Percentiles rank a stretch among this genome's conserved stretches.
These are phyloP conservation scores for Sphaerobolus stellatus DNA, from an alignment of 1,284 basidiomycete species.

Conservation along the genomic window DNA sequence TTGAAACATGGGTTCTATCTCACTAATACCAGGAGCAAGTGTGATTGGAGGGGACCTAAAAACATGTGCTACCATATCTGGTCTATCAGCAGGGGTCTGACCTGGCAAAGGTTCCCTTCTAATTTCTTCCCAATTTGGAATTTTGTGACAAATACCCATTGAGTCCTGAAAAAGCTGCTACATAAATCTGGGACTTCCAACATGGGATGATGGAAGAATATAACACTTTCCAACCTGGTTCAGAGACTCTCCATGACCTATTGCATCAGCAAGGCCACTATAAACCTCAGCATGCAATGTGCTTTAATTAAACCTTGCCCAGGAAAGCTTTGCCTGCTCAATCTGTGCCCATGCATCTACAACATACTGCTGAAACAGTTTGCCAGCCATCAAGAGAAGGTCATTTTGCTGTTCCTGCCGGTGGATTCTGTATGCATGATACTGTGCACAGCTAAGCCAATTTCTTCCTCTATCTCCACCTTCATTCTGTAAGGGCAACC, in stretches of 20 bases:
- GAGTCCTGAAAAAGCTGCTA: conserved; percentile 43
- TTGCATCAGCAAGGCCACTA: conserved; percentile 24
- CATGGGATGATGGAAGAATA: not conserved
- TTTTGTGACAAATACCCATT: too few species aligned
- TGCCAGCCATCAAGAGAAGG: conserved; percentile 36
- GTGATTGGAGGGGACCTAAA: too few species aligned
- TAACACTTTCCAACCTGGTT: conserved; percentile 1
- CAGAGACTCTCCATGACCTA: conserved; percentile 39
- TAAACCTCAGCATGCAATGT: conserved; percentile 38
- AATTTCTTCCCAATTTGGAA: conserved; percentile 53
- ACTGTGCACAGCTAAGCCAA: too few species aligned
- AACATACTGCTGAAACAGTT: conserved; percentile 11
- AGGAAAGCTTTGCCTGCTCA: conserved; percentile 28
- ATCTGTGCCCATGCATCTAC: conserved; percentile 28
- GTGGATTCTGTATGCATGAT: conserved; percentile 37
- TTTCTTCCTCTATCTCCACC: too few species aligned
- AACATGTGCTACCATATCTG: conserved; percentile 45
- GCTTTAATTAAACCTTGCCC: conserved; percentile 35
- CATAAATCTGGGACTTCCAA: conserved; percentile 41
- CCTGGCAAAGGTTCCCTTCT: conserved; percentile 35
- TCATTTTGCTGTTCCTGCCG: conserved; percentile 24
- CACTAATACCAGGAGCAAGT: too few species aligned
- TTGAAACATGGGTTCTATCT: too few species aligned
- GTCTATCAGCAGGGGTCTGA: conserved; percentile 41
- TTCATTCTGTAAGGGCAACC: too few species aligned